phyloP scores from a whole-genome alignment of 805 yeast species.

The Candida broadrunensis region DNA sequence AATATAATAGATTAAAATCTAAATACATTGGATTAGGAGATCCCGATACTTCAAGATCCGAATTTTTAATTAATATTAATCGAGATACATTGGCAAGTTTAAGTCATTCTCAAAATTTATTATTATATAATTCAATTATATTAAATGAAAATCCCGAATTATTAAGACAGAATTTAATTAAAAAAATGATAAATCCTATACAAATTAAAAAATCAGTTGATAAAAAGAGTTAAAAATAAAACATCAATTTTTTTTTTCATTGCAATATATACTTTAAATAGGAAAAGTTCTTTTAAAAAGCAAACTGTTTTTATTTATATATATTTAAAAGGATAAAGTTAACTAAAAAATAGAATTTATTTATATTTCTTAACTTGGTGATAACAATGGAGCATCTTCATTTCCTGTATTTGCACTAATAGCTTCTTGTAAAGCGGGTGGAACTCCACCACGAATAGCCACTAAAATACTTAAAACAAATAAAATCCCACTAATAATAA shows the following conservation, averaged over 20 bases:
- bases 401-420: conserved; percentile 13
- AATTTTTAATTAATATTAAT: conserved; percentile 66
- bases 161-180: conserved; percentile 28
- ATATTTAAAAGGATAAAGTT: too few relatives aligned
- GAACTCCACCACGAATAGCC: conserved; percentile 33
- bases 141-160: conserved; percentile 38
- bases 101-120: conserved; percentile 54
- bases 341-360: too few relatives aligned
- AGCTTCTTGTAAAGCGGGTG: background rate
- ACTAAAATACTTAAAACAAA: conserved; percentile 49
- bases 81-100: conserved; percentile 65
- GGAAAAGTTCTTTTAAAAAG: too few relatives aligned
- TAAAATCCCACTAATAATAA: conserved; percentile 57
- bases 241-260: too few relatives aligned
- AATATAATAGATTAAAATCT: conserved; percentile 32
- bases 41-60: conserved; percentile 61
- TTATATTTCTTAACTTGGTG: too few relatives aligned
- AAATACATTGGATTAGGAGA: conserved; percentile 76
- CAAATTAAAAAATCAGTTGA: too few relatives aligned
- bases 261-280: too few relatives aligned
- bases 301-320: too few relatives aligned
- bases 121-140: conserved; percentile 54
- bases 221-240: too few relatives aligned
- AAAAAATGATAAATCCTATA: conserved; percentile 29
- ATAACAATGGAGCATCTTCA: conserved; percentile 39